Conservation (phyloP, 345 rosid species). For the Aethionema arabicum region DNA sequence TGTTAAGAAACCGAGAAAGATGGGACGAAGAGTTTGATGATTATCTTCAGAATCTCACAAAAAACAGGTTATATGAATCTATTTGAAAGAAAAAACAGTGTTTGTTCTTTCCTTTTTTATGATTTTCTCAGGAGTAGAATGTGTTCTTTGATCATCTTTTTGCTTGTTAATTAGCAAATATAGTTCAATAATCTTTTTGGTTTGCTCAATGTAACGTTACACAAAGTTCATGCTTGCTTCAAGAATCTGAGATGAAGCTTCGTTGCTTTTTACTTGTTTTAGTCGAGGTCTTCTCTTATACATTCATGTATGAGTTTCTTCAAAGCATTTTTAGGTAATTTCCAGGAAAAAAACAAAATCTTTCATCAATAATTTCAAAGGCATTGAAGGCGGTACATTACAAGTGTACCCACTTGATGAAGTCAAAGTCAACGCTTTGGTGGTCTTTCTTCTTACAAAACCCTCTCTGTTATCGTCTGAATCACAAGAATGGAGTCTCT, state of each 20-base stretch:
- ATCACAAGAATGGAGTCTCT: conserved; percentile 46
- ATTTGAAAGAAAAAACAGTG: background rate
- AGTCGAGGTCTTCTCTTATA: background rate
- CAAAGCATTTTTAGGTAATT: too few species aligned
- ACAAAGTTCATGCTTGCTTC: conserved; percentile 16
- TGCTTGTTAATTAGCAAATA: conserved; percentile 20
- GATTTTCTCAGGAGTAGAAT: conserved; percentile 14
- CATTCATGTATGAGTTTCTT: background rate
- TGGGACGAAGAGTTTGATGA: conserved; percentile 41
- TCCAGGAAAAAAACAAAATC: too few species aligned
- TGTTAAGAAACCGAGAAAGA: conserved; percentile 77
- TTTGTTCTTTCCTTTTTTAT: conserved; percentile 20
- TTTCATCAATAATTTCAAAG: too few species aligned
- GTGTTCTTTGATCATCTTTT: conserved; percentile 5
- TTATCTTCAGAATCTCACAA: background rate
- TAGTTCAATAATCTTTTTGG: conserved; percentile 22
- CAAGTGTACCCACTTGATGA: background rate
- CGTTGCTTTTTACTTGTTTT: conserved; percentile 8
- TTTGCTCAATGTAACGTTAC: conserved; percentile 19
- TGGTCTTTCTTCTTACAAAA: conserved; percentile 20
- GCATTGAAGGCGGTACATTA: too few species aligned
- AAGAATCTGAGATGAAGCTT: background rate
- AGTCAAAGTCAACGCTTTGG: conserved; percentile 18
- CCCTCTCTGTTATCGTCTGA: conserved; percentile 1
- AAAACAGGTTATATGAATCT: background rate